Evolutionary conservation across 2,329 filamentous ascomycete genomes (phyloP), one percentile per base, ranked within the genome.

Genomic region (Hortaea werneckii): DNA sequence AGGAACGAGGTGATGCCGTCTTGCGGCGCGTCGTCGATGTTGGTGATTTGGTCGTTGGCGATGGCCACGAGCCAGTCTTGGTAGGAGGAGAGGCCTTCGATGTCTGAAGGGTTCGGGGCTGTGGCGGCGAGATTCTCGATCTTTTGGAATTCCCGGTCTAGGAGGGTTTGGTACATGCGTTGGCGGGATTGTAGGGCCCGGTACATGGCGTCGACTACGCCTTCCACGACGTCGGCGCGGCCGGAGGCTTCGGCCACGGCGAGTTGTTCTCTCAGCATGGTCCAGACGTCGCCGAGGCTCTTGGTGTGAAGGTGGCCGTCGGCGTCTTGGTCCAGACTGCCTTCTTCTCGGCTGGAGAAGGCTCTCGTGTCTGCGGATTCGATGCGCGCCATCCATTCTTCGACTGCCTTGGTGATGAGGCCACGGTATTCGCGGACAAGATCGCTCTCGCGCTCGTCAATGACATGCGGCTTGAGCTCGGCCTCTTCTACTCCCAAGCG

Each of bases 21-120:
- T 54, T 84, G 84, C 61, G 76, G 69, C 34, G 65, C 64, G 45
- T 96, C 94, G 65, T 96, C 92, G 59, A 98, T 95, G 66, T 88
- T 95, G 46, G 89, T 89, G 63, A 98, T 96, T 66, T 98, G 92
- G 68, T 98, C 92, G 69, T 98, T 98, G 56, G 94, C 92, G 47
- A 94, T 87, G 40, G 92, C 89, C 44, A 98, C 82, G 46, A 98
- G 82, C 88, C 90, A 98, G 69, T 98, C 92, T 60, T 82, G 78
- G 38, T 82, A 64, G 13, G 74, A 65, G 63, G 94, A 86, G 28
- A 95, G 72, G 3, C 84, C 79, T 63, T 94, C 87, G 12, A 63
- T 53, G 59, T 85, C 82, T 11, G 80, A 77, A n/a, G 58, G 48
- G 30, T 83, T 79, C 6, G 80, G 65, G 41, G 81, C 79, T 63